Evolutionary conservation across 1,284 basidiomycete species (phyloP).

Genomic region (Rhodotorula sp.): DNA sequence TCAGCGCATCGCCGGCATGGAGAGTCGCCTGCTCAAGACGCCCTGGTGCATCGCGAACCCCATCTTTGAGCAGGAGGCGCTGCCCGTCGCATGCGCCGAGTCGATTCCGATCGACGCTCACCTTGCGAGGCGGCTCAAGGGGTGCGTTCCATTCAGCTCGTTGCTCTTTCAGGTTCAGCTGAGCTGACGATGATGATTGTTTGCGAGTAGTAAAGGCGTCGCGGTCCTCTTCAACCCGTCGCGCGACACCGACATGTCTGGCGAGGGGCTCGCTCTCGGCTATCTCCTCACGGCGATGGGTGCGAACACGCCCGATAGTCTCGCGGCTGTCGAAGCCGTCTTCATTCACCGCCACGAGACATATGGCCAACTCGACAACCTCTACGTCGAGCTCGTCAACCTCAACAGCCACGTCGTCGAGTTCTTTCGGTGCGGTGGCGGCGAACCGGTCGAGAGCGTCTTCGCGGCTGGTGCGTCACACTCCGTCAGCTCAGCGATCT

Average conservation of each 20-base stretch:
- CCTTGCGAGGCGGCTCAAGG: slow-evolving; percentile 12
- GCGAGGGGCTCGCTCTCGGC: slow-evolving; percentile 24
- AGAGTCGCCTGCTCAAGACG: slow-evolving; percentile 5
- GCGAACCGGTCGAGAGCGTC: slow-evolving; percentile 1
- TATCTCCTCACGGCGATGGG: slow-evolving; percentile 20
- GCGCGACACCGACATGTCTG: not conserved
- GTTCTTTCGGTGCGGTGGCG: slow-evolving; percentile 25
- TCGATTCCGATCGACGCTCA: slow-evolving; percentile 13
- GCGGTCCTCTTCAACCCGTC: slow-evolving; percentile 19
- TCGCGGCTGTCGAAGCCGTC: slow-evolving; percentile 21
- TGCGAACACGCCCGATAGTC: slow-evolving; percentile 6
- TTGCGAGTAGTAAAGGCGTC: slow-evolving; percentile 12
- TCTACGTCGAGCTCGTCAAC: slow-evolving; percentile 27
- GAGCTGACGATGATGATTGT: not conserved
- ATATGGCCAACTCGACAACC: slow-evolving; percentile 11
- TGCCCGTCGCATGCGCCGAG: slow-evolving; percentile 15
- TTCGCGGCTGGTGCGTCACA: slow-evolving; percentile 7
- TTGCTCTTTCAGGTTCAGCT: too few relatives aligned
- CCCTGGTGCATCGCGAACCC: not conserved
- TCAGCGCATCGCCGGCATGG: not conserved
- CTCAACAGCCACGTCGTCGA: slow-evolving; percentile 12
- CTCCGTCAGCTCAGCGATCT: too few relatives aligned
- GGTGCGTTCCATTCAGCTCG: not conserved
- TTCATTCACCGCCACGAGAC: slow-evolving; percentile 25
- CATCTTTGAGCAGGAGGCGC: not conserved